A percentile compares a stretch with the other conserved stretches of the same genome.
Conservation (phyloP, 225 moss, liverwort and hornwort species). For the Bryoerythrophyllum caledonicum region DNA sequence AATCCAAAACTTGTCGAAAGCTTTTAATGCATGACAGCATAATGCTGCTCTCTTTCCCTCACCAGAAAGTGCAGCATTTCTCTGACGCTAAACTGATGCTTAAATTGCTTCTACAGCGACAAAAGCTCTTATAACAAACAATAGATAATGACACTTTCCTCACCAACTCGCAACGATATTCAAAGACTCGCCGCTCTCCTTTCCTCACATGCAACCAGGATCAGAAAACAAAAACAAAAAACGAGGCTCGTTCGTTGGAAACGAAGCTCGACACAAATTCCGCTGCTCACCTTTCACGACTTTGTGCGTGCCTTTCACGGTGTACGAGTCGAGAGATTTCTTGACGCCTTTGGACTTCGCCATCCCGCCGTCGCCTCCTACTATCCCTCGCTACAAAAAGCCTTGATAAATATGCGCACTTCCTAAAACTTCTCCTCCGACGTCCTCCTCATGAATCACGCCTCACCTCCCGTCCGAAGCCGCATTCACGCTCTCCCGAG, state of each 20-base stretch:
- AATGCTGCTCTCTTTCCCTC: neutral
- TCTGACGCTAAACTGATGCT: neutral
- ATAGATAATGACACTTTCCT: neutral
- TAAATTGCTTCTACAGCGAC: neutral
- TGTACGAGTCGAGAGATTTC: conserved; percentile 58
- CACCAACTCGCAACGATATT: conserved; percentile 17
- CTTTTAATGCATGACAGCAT: conserved; percentile 35
- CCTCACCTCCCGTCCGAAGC: conserved; percentile 11
- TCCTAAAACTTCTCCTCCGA: conserved; percentile 18
- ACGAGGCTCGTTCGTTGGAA: too few relatives aligned
- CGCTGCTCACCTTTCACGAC: conserved; percentile 60
- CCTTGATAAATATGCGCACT: neutral
- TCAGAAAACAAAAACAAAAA: neutral
- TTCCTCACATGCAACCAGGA: conserved; percentile 27
- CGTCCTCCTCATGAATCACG: conserved; percentile 36
- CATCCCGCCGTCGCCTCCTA: conserved; percentile 33
- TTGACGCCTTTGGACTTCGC: conserved; percentile 64
- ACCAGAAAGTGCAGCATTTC: conserved; percentile 28
- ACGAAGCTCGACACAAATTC: conserved; percentile 1
- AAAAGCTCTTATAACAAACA: neutral
- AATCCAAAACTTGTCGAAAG: conserved; percentile 16
- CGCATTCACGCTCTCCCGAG: conserved; percentile 26
- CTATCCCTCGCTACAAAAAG: neutral
- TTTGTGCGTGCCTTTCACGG: conserved; percentile 61
- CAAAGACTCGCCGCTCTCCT: neutral